A percentile compares a stretch with the other conserved stretches of the same genome.
Conservation (phyloP, 2,329 filamentous ascomycete species). For the Sarocladium kiliense region DNA sequence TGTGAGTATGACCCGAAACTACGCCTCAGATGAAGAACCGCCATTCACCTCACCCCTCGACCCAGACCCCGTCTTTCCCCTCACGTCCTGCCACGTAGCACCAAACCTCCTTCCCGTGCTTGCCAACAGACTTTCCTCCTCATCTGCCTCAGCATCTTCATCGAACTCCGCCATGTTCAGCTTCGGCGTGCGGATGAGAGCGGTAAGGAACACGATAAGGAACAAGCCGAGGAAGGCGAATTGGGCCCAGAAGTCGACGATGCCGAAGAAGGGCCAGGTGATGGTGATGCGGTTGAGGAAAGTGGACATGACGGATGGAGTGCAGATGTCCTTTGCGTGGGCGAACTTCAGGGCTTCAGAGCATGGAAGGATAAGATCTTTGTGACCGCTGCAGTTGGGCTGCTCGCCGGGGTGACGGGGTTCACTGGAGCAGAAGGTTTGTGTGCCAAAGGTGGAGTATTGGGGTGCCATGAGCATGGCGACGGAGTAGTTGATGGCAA, state of each 20-base stretch:
- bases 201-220: slow-evolving; percentile 71
- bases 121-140: slow-evolving; percentile 87
- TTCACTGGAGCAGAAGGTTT: slow-evolving; percentile 82
- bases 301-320: slow-evolving; percentile 82
- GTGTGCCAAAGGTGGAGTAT: slow-evolving; percentile 89
- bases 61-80: slow-evolving; percentile 38
- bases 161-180: slow-evolving; percentile 74
- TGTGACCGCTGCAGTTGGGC: slow-evolving; percentile 69
- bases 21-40: not conserved
- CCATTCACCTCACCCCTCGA: not conserved
- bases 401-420: slow-evolving; percentile 56
- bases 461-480: slow-evolving; percentile 94
- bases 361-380: slow-evolving; percentile 72
- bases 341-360: slow-evolving; percentile 68
- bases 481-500: slow-evolving; percentile 89
- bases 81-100: slow-evolving; percentile 85
- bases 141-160: slow-evolving; percentile 83
- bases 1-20: too few relatives aligned
- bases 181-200: slow-evolving; percentile 74
- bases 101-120: slow-evolving; percentile 77
- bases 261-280: slow-evolving; percentile 93
- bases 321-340: slow-evolving; percentile 78
- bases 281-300: slow-evolving; percentile 90
- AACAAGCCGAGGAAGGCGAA: slow-evolving; percentile 86
- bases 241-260: slow-evolving; percentile 92